Base-by-base conservation (phyloP, 805 yeast species). In the Wickerhamiella galacta region DNA sequence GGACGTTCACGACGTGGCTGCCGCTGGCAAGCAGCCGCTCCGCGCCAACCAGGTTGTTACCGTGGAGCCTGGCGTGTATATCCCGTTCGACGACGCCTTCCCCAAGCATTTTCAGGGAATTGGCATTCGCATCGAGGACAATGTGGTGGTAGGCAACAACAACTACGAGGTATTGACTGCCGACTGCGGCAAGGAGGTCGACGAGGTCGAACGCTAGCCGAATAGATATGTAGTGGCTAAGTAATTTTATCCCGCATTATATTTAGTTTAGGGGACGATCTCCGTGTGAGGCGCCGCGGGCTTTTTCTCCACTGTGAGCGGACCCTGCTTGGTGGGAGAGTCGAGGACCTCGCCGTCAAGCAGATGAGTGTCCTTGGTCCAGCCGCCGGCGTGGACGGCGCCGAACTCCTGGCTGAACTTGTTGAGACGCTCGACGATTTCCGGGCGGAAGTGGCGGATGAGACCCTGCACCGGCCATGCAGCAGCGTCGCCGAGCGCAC, bases 91-190 rank as follows among this genome's bases (percentile, higher is more conserved):
- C 43, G 72, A 67, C 34, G 43, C 49, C 17, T 87, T 75, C 65
- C 96, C 98, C 16, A 63, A 67, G 39, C 71, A 71, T 44, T 87
- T 70, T 58, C 75, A 80, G 47, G 85, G 85, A 20, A 75, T 90
- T 32, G 99, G 96, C 2, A 78, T 90, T 17, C 71, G 99, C 46
- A 78, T 90, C 20, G 99, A 90, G 54, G 99, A 90, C 57, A 85
- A 90, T 52, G 67, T 87, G 23, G 93, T 77, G 0, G 92, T 79
- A 0, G 93, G 93, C 0, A 51, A 63, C n/a, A 57, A 62, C 14
- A 53, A 57, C 3, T 65, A 64, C 41, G 72, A 68, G 8, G 68
- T 68, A 26, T 60, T 90, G 43, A 80, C 95, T 1, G 70, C 67
- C 6, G 87, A 77, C 41, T 87, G 95, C 20, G 76, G 73, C 3